Evolutionary conservation across 345 rosid genomes (phyloP).

Genomic region (Pugionium dolabratum): DNA sequence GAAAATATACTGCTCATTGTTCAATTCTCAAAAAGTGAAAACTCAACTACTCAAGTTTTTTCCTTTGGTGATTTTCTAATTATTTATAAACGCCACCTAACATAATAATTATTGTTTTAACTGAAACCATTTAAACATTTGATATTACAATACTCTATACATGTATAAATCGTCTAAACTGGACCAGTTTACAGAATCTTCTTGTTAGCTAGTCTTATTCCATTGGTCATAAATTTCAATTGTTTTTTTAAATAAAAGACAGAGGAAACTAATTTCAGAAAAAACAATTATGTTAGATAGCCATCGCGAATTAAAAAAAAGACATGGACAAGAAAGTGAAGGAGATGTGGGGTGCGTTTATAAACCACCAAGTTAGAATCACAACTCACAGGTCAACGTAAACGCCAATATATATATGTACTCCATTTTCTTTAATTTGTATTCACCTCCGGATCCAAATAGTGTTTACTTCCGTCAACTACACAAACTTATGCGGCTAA

Average conservation of each 20-base stretch:
- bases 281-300: constrained; percentile 6
- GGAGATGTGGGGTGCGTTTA: constrained; percentile 15
- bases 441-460: not conserved
- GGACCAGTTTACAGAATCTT: constrained; percentile 17
- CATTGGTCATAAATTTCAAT: not conserved
- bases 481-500: too few species aligned
- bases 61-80: too few species aligned
- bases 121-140: too few species aligned
- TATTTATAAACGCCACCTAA: too few species aligned
- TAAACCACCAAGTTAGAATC: constrained; percentile 22
- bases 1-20: too few species aligned
- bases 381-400: constrained; percentile 18
- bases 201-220: constrained; percentile 28
- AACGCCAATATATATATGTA: not conserved
- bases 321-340: constrained; percentile 27
- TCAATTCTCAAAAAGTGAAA: too few species aligned
- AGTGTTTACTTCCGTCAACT: too few species aligned
- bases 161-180: not conserved
- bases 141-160: too few species aligned
- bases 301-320: constrained; percentile 23
- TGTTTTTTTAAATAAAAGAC: constrained; percentile 15
- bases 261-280: not conserved
- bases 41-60: too few species aligned
- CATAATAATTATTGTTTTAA: too few species aligned
- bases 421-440: not conserved